Evolutionary conservation across 2,329 filamentous ascomycete species (phyloP), one percentile per base, ranked within the genome.

Genomic region (Colletotrichum truncatum): DNA sequence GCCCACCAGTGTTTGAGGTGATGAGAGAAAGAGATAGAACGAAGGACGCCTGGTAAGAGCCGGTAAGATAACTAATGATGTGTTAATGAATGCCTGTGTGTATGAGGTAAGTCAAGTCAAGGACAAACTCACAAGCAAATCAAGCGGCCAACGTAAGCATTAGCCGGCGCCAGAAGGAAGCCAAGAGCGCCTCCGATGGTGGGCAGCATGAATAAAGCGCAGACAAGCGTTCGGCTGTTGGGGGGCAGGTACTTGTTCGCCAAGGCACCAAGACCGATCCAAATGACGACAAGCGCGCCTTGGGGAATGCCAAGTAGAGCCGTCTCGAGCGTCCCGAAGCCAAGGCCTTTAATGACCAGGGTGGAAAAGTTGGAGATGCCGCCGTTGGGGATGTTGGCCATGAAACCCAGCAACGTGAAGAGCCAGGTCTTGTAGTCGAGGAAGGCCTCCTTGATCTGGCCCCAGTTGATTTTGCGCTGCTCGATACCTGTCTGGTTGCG

Each of bases 311-410:
- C 76, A 4, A 81, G 68, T 4, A 81, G 71, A 4, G 77, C 74
- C 2, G 78, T 80, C 25, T 77, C 67, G 11, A 80, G 67, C 0
- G 74, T 76, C 12, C 75, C 67, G 69, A 87, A 88, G 6, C 87
- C 86, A 28, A 89, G 83, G 0, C 86, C 85, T 65, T 85, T 72
- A 69, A 89, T 88, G 63, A 89, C 87, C n/a, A 89, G 80, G 0
- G 86, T 78, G 14, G 84, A 84, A 57, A 89, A 89, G 68, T 88
- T 89, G 28, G 81, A 84, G 59, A 89, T 87, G 28, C 86, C 87
- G 4, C 87, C 87, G 54, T 89, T 89, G 2, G 81, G 81, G 2
- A 84, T 76, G 68, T 87, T 87, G 66, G 80, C 81, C 61, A 87
- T 81, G 32, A 83, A 75, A 0, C 85, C 86, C 0, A 89, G 74